These are phyloP conservation scores for Rusavskia elegans DNA, from an alignment of 495 filamentous ascomycete genomes.

Conservation along the genomic window DNA sequence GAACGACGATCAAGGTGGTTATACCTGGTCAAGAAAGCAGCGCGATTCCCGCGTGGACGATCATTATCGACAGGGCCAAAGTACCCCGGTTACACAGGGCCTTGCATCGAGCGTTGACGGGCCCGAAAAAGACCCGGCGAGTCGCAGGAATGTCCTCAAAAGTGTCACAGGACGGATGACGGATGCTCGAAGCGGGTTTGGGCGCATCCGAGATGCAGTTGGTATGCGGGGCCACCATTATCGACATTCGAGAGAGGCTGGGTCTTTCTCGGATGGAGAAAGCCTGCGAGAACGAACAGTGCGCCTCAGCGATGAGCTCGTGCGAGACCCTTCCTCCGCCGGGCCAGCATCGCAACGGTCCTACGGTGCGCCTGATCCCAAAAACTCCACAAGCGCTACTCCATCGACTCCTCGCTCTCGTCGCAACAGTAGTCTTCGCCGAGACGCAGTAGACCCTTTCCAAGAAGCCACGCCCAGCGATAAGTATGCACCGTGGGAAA, in stretches of 20 bases:
- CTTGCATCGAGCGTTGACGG: slow-evolving; percentile 14
- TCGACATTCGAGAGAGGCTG: slow-evolving; percentile 25
- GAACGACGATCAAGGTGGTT: slow-evolving; percentile 48
- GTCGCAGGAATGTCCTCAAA: slow-evolving; percentile 57
- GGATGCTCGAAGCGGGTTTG: slow-evolving; percentile 71
- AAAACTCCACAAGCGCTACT: neutral
- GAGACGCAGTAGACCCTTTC: neutral
- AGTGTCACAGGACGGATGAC: slow-evolving; percentile 65
- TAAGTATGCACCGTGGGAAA: neutral
- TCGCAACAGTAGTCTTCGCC: neutral
- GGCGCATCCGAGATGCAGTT: slow-evolving; percentile 72
- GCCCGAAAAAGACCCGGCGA: slow-evolving; percentile 46
- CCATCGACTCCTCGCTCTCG: neutral
- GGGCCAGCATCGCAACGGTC: neutral
- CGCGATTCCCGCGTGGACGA: slow-evolving; percentile 28
- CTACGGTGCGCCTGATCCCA: neutral
- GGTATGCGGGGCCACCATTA: slow-evolving; percentile 33
- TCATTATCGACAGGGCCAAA: slow-evolving; percentile 2
- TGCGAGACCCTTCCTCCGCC: neutral
- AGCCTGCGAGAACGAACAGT: slow-evolving; percentile 7
- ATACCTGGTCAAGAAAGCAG: slow-evolving; percentile 45
- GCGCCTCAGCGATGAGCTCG: slow-evolving; percentile 3
- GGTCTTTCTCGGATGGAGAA: slow-evolving; percentile 8
- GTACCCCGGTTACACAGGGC: slow-evolving; percentile 1
- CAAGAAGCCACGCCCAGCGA: neutral